phyloP scores from a whole-genome alignment of 306 rosid genomes.

The Trifolium fragiferum region DNA sequence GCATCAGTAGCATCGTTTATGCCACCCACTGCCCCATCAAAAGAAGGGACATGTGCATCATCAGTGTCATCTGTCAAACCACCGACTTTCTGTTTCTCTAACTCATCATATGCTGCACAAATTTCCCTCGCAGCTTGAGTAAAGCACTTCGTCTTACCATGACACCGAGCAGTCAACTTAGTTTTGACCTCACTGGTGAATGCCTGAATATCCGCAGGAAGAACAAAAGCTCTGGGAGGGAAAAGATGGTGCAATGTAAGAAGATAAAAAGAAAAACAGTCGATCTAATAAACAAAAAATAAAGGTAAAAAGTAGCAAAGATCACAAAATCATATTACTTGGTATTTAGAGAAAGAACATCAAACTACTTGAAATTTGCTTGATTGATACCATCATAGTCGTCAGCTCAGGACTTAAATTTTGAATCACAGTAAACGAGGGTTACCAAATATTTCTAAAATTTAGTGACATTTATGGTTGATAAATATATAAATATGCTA shows the following conservation, averaged over 20 bases:
- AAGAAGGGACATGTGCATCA: conserved; percentile 55
- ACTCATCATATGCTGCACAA: conserved; percentile 77
- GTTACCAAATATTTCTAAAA: background rate
- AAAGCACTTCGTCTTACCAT: conserved; percentile 71
- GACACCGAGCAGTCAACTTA: conserved; percentile 70
- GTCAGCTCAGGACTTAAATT: background rate
- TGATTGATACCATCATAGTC: conserved; percentile 12
- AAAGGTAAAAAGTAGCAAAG: conserved; percentile 27
- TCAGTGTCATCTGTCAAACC: conserved; percentile 60
- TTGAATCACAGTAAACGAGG: background rate
- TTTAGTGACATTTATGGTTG: background rate
- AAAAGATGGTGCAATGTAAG: conserved; percentile 38
- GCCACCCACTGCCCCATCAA: conserved; percentile 53
- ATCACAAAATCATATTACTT: conserved; percentile 33
- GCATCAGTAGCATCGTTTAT: conserved; percentile 53
- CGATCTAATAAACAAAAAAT: conserved; percentile 21
- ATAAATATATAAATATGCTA: background rate
- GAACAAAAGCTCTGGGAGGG: conserved; percentile 83
- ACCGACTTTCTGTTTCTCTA: conserved; percentile 58
- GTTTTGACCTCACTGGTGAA: conserved; percentile 71
- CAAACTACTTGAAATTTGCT: conserved; percentile 21
- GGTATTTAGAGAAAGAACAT: background rate
- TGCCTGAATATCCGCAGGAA: conserved; percentile 83
- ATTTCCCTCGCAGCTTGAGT: conserved; percentile 85
- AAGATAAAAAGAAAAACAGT: conserved; percentile 22